Evolutionary conservation across 192 early-diverging fungal species (phyloP).

Genomic region (Cetraspora pellucida): DNA sequence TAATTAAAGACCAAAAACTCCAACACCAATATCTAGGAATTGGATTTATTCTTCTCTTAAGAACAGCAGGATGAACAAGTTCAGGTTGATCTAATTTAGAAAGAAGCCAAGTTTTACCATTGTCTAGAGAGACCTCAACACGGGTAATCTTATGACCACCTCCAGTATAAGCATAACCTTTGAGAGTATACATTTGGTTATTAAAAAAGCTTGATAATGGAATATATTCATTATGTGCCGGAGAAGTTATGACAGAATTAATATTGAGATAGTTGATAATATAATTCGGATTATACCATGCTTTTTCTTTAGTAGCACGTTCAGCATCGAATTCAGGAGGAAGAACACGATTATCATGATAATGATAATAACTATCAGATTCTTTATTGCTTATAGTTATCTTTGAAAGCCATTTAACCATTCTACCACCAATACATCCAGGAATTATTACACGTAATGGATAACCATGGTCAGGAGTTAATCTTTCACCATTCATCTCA

Average conservation of each 20-base stretch:
- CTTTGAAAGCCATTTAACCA: constrained; percentile 79
- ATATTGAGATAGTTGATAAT: constrained; percentile 80
- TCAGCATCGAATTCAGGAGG: constrained; percentile 67
- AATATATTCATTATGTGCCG: constrained; percentile 58
- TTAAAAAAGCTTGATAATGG: background rate
- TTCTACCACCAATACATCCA: constrained; percentile 86
- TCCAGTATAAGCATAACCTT: constrained; percentile 82
- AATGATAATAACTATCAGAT: constrained; percentile 74
- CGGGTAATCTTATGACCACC: constrained; percentile 74
- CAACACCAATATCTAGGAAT: constrained; percentile 60
- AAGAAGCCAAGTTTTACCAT: constrained; percentile 79
- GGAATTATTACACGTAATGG: constrained; percentile 88
- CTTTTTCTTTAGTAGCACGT: constrained; percentile 48
- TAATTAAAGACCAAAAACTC: constrained; percentile 57
- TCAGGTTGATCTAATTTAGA: constrained; percentile 55
- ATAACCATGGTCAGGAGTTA: constrained; percentile 84
- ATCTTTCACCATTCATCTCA: constrained; percentile 72
- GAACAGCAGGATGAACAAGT: constrained; percentile 14
- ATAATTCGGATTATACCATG: constrained; percentile 63
- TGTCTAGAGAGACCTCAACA: constrained; percentile 81
- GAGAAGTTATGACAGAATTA: constrained; percentile 73
- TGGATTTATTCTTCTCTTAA: constrained; percentile 18
- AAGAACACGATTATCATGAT: constrained; percentile 82
- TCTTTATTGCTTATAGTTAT: constrained; percentile 61
- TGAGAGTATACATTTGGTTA: constrained; percentile 47